Percentiles rank a stretch among this genome's conserved stretches.
These are phyloP conservation scores for Lepidium aucheri DNA, from an alignment of 345 rosid species.

Conservation along the genomic window DNA sequence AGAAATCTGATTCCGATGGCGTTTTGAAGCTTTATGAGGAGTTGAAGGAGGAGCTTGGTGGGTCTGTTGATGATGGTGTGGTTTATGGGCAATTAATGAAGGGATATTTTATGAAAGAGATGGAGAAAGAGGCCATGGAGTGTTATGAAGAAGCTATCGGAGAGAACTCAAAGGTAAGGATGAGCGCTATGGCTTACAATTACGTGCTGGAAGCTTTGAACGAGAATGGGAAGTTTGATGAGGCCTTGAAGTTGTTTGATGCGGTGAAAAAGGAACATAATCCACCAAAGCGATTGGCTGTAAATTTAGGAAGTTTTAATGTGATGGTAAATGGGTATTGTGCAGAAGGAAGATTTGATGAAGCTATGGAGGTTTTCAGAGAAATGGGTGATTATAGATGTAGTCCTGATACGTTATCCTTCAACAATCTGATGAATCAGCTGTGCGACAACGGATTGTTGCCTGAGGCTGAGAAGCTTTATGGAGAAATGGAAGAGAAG, in stretches of 20 bases:
- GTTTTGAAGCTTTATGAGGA: slow-evolving; percentile 62
- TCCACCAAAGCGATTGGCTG: slow-evolving; percentile 53
- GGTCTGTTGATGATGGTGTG: slow-evolving; percentile 63
- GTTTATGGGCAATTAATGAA: slow-evolving; percentile 76
- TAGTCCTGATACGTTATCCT: slow-evolving; percentile 56
- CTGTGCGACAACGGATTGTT: slow-evolving; percentile 59
- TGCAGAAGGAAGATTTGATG: slow-evolving; percentile 47
- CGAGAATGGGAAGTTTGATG: slow-evolving; percentile 65
- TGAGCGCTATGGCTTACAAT: slow-evolving; percentile 62
- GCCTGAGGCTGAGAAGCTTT: slow-evolving; percentile 65
- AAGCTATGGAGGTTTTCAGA: slow-evolving; percentile 63
- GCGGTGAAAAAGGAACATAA: slow-evolving; percentile 52
- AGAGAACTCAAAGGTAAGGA: slow-evolving; percentile 48
- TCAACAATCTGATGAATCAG: slow-evolving; percentile 76
- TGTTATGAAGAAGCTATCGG: slow-evolving; percentile 55
- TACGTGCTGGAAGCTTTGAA: slow-evolving; percentile 65
- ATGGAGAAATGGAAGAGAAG: slow-evolving; percentile 65
- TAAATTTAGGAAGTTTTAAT: slow-evolving; percentile 84
- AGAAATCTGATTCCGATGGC: slow-evolving; percentile 46
- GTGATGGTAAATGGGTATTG: slow-evolving; percentile 80
- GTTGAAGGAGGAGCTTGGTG: slow-evolving; percentile 71
- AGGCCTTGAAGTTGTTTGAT: slow-evolving; percentile 67
- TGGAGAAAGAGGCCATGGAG: slow-evolving; percentile 75
- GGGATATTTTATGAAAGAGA: slow-evolving; percentile 63
- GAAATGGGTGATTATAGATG: slow-evolving; percentile 60